Evolutionary conservation across 2,329 filamentous ascomycete genomes (phyloP), one percentile per base, ranked within the genome.

Genomic region (Aspergillus fischeri): DNA sequence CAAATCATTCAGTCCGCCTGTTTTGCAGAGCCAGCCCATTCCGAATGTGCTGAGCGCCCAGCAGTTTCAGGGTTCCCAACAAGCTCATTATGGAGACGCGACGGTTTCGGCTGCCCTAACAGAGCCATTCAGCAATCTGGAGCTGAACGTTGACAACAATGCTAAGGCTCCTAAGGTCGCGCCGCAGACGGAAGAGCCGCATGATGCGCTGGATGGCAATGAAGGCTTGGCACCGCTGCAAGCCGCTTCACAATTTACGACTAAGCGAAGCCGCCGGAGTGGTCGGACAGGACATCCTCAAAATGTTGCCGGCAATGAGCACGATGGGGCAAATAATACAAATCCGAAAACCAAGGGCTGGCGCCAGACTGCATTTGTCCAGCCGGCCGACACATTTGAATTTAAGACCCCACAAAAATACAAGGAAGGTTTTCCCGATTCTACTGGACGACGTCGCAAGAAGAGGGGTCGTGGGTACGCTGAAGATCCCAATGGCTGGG

Each of bases 401-500:
- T 14, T 27, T 52, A 32, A 61, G 42, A 59, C 59, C 70, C 29
- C 60, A 6, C 56, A 63, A 44, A 41, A 74, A 74, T 58, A 65
- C 53, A 60, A 59, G 54, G 63, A 68, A 8, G 60, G 72, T 69
- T 41, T 55, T 41, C 25, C 66, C 61, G 47, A 58, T 54, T 49
- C 59, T n/a, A 68, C 65, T 57, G 62, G 64, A 29, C 77, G 78
- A 55, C 78, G 78, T 28, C 79, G 80, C 62, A 78, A 77, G 56
- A 78, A 76, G 60, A 70, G 73, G 60, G 67, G 74, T 63, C 75
- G 76, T 63, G 61, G 67, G 35, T 77, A 79, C 59, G 83, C 65
- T 8, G 81, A 84, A 56, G 78, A 82, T 54, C 75, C 91, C 47
- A 95, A 91, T 70, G 93, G 91, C 3, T 97, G 93, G 92, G 92